Percentiles rank a stretch among this genome's conserved stretches.
These are phyloP conservation scores for Phaeoacremonium minimum DNA, from an alignment of 2,329 filamentous ascomycete genomes.

Conservation along the genomic window DNA sequence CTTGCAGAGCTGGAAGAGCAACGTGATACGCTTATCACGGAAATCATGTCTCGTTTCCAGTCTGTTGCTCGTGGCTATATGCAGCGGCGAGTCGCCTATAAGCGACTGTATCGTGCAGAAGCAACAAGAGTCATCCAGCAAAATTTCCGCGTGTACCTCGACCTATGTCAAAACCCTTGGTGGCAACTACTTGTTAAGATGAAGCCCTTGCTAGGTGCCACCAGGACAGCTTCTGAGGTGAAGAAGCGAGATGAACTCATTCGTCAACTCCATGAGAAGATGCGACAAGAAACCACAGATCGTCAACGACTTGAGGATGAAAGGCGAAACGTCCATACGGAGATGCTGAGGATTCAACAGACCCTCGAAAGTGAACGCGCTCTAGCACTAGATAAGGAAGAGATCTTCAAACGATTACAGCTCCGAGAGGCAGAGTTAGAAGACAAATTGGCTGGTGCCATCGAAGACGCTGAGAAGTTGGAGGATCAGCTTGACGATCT, in stretches of 20 bases:
- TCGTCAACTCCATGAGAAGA: constrained; percentile 76
- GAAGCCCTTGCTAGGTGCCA: constrained; percentile 90
- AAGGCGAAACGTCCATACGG: constrained; percentile 76
- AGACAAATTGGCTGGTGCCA: constrained; percentile 86
- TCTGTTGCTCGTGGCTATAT: constrained; percentile 87
- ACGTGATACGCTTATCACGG: constrained; percentile 84
- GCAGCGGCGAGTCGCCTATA: constrained; percentile 83
- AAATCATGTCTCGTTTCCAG: constrained; percentile 93
- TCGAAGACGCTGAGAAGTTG: constrained; percentile 89
- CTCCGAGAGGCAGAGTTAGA: constrained; percentile 85
- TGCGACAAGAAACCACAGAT: constrained; percentile 70
- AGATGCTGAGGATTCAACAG: constrained; percentile 87
- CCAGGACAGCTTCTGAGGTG: constrained; percentile 86
- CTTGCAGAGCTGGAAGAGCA: constrained; percentile 96
- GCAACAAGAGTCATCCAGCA: constrained; percentile 91
- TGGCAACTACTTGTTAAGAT: constrained; percentile 94
- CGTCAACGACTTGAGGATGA: constrained; percentile 86
- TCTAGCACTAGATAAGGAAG: constrained; percentile 95
- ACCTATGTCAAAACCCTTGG: constrained; percentile 91
- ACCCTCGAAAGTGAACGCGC: constrained; percentile 93
- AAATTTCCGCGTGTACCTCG: constrained; percentile 88
- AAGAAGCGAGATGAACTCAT: constrained; percentile 96
- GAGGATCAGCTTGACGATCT: constrained; percentile 91
- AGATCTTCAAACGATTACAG: constrained; percentile 97
- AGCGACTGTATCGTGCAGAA: constrained; percentile 89